Evolutionary conservation across 768 basidiomycete species (phyloP).

Genomic region (Krasilnikovozyma curviuscula): DNA sequence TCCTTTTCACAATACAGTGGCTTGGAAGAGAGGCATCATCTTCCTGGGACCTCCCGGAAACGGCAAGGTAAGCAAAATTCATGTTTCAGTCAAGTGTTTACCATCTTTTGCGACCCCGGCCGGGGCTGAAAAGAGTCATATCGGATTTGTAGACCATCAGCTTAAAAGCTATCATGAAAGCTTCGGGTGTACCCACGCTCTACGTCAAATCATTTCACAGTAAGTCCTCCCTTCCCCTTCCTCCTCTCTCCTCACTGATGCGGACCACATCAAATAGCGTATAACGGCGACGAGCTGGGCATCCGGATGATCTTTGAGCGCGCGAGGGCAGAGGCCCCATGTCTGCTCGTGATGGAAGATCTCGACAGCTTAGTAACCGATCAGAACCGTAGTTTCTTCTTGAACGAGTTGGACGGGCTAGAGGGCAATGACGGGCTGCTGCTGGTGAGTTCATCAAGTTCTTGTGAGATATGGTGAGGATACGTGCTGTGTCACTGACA

Average conservation of each 20-base stretch:
- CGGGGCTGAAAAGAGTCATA: slow-evolving; percentile 36
- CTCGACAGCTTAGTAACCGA: slow-evolving; percentile 65
- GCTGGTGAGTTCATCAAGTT: slow-evolving; percentile 31
- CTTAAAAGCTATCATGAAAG: slow-evolving; percentile 63
- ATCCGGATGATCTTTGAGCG: slow-evolving; percentile 52
- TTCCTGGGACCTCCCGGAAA: slow-evolving; percentile 70
- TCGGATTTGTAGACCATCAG: slow-evolving; percentile 56
- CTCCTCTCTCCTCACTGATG: neutral
- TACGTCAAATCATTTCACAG: slow-evolving; percentile 68
- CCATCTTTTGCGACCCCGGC: neutral
- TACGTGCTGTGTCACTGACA: too few species aligned
- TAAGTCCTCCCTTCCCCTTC: slow-evolving; percentile 22
- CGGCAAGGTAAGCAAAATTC: too few species aligned
- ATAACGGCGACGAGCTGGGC: slow-evolving; percentile 40
- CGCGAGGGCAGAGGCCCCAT: slow-evolving; percentile 37
- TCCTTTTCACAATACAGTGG: neutral
- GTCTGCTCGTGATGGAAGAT: slow-evolving; percentile 38
- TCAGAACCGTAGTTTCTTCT: slow-evolving; percentile 62
- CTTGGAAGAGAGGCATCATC: slow-evolving; percentile 53
- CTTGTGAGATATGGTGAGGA: too few species aligned
- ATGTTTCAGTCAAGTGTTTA: slow-evolving; percentile 15
- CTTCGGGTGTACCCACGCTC: slow-evolving; percentile 47
- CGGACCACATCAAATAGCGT: neutral
- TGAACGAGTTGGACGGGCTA: slow-evolving; percentile 62
- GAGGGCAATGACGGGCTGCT: slow-evolving; percentile 62